Evolutionary conservation across 768 basidiomycete genomes (phyloP), one percentile per base, ranked within the genome.

Genomic region (Mycena albidolilacea): DNA sequence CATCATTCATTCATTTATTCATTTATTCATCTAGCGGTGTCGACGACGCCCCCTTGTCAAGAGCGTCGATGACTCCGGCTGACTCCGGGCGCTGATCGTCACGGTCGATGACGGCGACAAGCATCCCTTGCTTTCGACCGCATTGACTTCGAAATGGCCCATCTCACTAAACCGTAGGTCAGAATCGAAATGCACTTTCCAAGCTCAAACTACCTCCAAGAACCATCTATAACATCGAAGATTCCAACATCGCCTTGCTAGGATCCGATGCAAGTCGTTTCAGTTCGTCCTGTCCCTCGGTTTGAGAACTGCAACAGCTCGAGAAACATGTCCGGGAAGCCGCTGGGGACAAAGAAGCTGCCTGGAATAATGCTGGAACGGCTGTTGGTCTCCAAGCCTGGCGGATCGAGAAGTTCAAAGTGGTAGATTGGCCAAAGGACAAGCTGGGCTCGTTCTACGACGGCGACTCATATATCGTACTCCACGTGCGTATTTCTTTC

Each of bases 391-490:
- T 89, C 64, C 84, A 89, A 77, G 87, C 89, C 0, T 92, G 90
- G 91, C 82, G 89, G 17, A 86, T 91, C 61, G 89, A 91, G 76
- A 83, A 89, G 59, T 91, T 91, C 76, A 78, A 80, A 41, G 84
- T 91, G 48, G 85, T 88, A 37, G 82, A 84, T 23, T 91, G 89
- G 89, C 88, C 89, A 3, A 81, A 86, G 76, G 83, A 88, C 23
- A 80, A 84, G 17, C 80, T 83, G 57, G 90, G 91, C 9, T 82
- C 82, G 9, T 92, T 92, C 81, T 92, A 91, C 76, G 86, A 88
- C 73, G 92, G 90, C 1, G 90, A 92, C 79, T 90, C 90, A 1
- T 92, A 92, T 75, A 89, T 92, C 67, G 81, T 92, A n/a, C 80
- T 92, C 39, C 84, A 91, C 78, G 91, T 90, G 73, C 74, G 87